Conservation (phyloP, 2,329 filamentous ascomycete species). For the Chaetomium olivaceum region DNA sequence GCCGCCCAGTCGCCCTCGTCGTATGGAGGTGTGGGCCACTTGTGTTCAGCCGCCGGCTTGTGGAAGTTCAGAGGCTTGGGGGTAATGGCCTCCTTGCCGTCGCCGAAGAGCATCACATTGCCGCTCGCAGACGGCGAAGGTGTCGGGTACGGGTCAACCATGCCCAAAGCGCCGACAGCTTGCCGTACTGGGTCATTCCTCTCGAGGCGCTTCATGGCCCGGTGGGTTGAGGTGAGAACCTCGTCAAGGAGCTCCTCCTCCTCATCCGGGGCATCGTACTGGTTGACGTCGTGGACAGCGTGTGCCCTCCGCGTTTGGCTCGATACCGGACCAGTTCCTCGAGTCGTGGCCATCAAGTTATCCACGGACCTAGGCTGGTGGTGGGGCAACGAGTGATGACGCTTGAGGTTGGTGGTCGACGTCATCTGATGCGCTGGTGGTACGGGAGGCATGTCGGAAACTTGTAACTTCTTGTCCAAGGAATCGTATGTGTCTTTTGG, state of each 20-base stretch:
- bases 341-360: slow-evolving; percentile 59
- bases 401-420: slow-evolving; percentile 58
- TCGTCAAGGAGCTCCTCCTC: slow-evolving; percentile 96
- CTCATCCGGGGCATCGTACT: slow-evolving; percentile 93
- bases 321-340: slow-evolving; percentile 62
- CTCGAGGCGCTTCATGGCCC: slow-evolving; percentile 71
- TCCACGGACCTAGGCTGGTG: slow-evolving; percentile 65
- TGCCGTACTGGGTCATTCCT: slow-evolving; percentile 58
- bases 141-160: slow-evolving; percentile 64
- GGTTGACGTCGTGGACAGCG: slow-evolving; percentile 71
- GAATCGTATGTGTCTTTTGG: slow-evolving; percentile 61
- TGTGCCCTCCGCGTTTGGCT: slow-evolving; percentile 79
- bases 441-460: slow-evolving; percentile 49
- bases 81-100: slow-evolving; percentile 60
- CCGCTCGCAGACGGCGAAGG: slow-evolving; percentile 80
- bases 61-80: slow-evolving; percentile 71
- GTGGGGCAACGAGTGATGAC: slow-evolving; percentile 65
- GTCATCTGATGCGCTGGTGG: slow-evolving; percentile 56
- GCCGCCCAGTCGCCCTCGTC: slow-evolving; percentile 91
- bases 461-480: slow-evolving; percentile 58
- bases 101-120: slow-evolving; percentile 73
- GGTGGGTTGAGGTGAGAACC: slow-evolving; percentile 74
- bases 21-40: slow-evolving; percentile 95
- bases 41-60: slow-evolving; percentile 59
- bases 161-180: slow-evolving; percentile 62